Base-by-base conservation (phyloP, 2,329 filamentous ascomycete genomes). In the Fusarium irregulare region DNA sequence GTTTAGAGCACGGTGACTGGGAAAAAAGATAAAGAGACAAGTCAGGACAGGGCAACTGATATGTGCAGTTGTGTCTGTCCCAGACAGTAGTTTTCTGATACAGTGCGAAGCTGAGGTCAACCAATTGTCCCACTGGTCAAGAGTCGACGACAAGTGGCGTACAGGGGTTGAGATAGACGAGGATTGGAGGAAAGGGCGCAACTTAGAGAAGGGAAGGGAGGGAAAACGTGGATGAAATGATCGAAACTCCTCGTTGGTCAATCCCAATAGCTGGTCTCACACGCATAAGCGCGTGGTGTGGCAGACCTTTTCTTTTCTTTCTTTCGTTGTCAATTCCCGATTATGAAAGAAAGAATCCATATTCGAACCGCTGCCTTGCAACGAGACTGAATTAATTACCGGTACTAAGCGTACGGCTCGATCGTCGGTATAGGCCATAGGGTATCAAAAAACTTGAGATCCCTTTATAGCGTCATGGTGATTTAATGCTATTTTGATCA, bases 221-320 rank as follows among this genome's bases (percentile, higher is more conserved):
- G 56, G 59, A 74, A 73, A 75, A 75, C 73, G 72, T 75, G 73
- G 73, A 71, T 70, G 60, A 56, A 63, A 59, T 64, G 61, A 37
- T 49, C 56, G 21, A 50, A 58, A 28, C 48, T 58, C 56, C 62
- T 70, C 51, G 55, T 66, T 70, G 58, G 53, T 67, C 67, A 60
- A 56, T 68, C 54, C 57, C 60, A 53, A 47, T 48, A 51, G 41
- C 56, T 62, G 49, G 67, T 69, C 60, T 73, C 64, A 73, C 64
- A 70, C 62, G 56, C 67, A 71, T 66, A 66, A 60, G 56, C 56
- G 49, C 34, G 51, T 60, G 55, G 65, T 66, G 56, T 67, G 66
- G 50, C 63, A 67, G 62, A 62, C 66, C 54, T 41, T 56, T 54
- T 49, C 48, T 21, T 66, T 51, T 55, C 49, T 56, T 50, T 34